These are phyloP conservation scores for Cantharellus anzutake DNA, from an alignment of 768 basidiomycete species.

Conservation along the genomic window DNA sequence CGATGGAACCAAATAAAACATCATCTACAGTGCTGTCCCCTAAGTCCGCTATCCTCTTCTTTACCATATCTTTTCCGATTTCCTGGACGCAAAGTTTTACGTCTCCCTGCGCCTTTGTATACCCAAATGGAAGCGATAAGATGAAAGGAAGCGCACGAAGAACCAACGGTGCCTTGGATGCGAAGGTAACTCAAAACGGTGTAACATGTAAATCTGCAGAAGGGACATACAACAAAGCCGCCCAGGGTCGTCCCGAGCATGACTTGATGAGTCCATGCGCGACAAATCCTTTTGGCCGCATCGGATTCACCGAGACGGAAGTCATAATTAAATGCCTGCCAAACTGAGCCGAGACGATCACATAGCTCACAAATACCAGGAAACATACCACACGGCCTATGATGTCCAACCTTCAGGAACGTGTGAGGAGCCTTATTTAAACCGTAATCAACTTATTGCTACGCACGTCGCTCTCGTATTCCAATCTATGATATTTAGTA, in stretches of 20 bases:
- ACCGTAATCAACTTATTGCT: too few species aligned
- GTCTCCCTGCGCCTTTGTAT: not conserved
- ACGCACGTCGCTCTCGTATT: too few species aligned
- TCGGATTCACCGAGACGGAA: conserved; percentile 18
- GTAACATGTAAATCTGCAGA: not conserved
- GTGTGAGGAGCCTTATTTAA: too few species aligned
- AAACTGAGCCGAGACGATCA: not conserved
- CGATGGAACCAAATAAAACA: too few species aligned
- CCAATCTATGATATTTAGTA: too few species aligned
- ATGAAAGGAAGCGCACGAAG: conserved; percentile 15
- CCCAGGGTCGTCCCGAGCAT: not conserved
- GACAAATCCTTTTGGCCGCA: conserved; percentile 16
- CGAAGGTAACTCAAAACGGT: not conserved
- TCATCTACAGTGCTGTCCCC: too few species aligned
- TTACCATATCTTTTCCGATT: not conserved
- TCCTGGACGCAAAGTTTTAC: conserved; percentile 5
- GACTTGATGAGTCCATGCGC: conserved; percentile 14
- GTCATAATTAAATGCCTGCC: conserved; percentile 22
- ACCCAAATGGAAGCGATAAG: conserved; percentile 11
- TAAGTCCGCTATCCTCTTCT: not conserved
- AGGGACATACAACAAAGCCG: not conserved
- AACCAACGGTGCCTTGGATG: conserved; percentile 9
- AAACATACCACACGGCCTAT: not conserved
- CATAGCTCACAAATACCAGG: not conserved
- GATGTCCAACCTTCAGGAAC: not conserved